Conservation (phyloP, 1,284 basidiomycete genomes). For the Coniophora puteana region DNA sequence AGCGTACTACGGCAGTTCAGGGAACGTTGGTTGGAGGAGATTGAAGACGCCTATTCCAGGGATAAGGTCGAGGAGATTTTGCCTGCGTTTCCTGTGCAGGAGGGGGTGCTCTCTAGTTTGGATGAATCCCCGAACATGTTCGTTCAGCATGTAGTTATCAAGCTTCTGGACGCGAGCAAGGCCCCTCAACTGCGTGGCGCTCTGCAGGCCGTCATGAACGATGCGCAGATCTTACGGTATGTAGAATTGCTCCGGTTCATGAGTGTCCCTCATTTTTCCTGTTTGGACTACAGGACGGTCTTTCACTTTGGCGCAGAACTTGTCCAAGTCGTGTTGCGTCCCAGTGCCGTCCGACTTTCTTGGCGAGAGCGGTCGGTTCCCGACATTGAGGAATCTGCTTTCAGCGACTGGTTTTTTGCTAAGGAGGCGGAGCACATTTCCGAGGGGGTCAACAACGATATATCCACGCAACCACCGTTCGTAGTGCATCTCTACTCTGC, state of each 20-base stretch:
- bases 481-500: slow-evolving; percentile 29
- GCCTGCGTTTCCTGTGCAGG: slow-evolving; percentile 46
- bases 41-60: slow-evolving; percentile 21
- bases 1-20: slow-evolving; percentile 1
- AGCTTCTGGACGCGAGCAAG: slow-evolving; percentile 20
- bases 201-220: slow-evolving; percentile 32
- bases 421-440: slow-evolving; percentile 28
- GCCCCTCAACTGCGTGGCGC: slow-evolving; percentile 26
- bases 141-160: slow-evolving; percentile 43
- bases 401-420: slow-evolving; percentile 30
- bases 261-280: slow-evolving; percentile 2
- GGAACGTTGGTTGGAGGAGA: slow-evolving; percentile 24
- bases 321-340: slow-evolving; percentile 38
- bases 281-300: slow-evolving; percentile 32
- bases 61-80: slow-evolving; percentile 31
- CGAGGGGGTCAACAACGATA: slow-evolving; percentile 32
- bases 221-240: slow-evolving; percentile 40
- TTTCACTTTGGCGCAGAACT: slow-evolving; percentile 39
- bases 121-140: slow-evolving; percentile 35
- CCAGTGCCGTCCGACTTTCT: slow-evolving; percentile 18
- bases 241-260: neutral
- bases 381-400: slow-evolving; percentile 14
- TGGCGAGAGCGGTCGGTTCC: slow-evolving; percentile 23
- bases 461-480: slow-evolving; percentile 33
- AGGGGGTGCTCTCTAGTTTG: slow-evolving; percentile 45